Evolutionary conservation across 1,284 basidiomycete species (phyloP), one percentile per base, ranked within the genome.

Genomic region (Ustilago trichophora): DNA sequence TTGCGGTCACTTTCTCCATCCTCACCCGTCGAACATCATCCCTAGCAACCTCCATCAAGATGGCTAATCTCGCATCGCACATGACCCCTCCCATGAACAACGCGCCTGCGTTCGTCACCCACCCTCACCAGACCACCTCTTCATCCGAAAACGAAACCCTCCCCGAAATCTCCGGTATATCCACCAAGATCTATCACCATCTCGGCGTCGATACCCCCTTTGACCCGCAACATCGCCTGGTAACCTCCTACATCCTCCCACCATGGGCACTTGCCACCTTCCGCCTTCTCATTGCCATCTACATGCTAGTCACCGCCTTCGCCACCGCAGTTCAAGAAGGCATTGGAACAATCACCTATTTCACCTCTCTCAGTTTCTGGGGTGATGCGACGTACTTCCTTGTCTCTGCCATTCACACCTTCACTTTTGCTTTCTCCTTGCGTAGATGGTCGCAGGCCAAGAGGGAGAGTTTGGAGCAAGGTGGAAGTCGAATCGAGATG

Each of bases 221-320:
- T 75, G 89, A 90, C 82, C 80, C 85, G 0, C 60, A 77, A 4
- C 82, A 84, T 71, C 82, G 81, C 49, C 84, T 85, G 71, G 87
- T 89, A 55, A 87, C 89, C 0, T 90, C 88, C 0, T 87, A 87
- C 24, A 47, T 87, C 63, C 68, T 88, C 43, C 82, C 85, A 2
- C 84, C 87, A 10, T 33, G 72, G 22, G 60, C 78, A 6, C 84
- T 90, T 25, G 87, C 85, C 2, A 50, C 58, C 1, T 60, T 87
- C 25, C 84, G 88, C 42, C 71, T 85, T 31, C 57, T 84, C 8
- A 67, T 89, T 19, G 87, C 85, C 0, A 52, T 86, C 7, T 90
- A 88, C 71, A 83, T 85, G 0, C 80, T 88, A 37, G 52, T 84
- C 37, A 84, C 85, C 0, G 53, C 85, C n/a, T 69, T 88, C 32